phyloP scores from a whole-genome alignment of 345 rosid species.

The Luvunga scandens region DNA sequence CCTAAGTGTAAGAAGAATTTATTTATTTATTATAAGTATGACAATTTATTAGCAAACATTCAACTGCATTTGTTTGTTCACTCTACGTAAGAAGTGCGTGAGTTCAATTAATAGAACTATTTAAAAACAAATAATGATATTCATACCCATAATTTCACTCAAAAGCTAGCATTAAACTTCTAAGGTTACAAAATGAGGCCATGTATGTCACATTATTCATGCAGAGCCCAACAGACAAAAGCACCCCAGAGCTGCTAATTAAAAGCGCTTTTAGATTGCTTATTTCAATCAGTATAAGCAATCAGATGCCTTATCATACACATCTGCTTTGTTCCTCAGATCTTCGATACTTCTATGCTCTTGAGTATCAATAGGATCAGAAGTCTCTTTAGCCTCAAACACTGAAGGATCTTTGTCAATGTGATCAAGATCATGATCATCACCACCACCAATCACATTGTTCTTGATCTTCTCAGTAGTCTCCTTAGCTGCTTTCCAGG shows the following conservation, averaged over 20 bases:
- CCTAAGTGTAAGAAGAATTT: too few relatives aligned
- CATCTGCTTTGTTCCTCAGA: slow-evolving; percentile 24
- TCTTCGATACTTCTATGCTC: slow-evolving; percentile 51
- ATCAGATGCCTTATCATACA: slow-evolving; percentile 20
- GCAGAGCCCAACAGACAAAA: not conserved
- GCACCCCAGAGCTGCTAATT: not conserved
- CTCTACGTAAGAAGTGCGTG: too few relatives aligned
- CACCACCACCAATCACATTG: slow-evolving; percentile 7
- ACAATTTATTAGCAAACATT: too few relatives aligned
- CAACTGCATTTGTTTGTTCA: too few relatives aligned
- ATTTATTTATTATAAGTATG: too few relatives aligned
- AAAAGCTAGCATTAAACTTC: not conserved
- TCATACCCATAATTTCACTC: not conserved
- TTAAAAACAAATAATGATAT: too few relatives aligned
- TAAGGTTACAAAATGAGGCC: not conserved
- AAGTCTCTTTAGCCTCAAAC: slow-evolving; percentile 29
- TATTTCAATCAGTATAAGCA: too few relatives aligned
- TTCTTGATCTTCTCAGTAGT: slow-evolving; percentile 34
- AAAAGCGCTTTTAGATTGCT: not conserved
- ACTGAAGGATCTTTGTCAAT: slow-evolving; percentile 37
- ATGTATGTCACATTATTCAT: not conserved
- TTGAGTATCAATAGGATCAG: slow-evolving; percentile 44
- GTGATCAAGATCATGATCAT: slow-evolving; percentile 13
- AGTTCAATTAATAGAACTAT: too few relatives aligned
- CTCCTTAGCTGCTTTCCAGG: slow-evolving; percentile 41